A percentile compares a stretch with the other conserved stretches of the same genome.
Evolutionary conservation across 768 basidiomycete genomes (phyloP).

Genomic region (Cystobasidium onofrii): DNA sequence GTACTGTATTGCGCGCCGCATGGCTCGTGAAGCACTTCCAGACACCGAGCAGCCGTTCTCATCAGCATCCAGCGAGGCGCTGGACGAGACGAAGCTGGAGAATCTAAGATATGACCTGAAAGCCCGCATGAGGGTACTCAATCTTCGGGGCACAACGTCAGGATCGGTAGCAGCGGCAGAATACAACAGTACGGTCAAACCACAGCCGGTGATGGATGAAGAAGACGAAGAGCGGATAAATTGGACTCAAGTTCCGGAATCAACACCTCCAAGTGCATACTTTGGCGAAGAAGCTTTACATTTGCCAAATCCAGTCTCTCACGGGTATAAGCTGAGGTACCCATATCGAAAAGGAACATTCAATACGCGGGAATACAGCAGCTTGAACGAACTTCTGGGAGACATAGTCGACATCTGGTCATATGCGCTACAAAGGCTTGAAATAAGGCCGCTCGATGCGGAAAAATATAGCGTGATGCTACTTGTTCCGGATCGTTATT

Average conservation of each 20-base stretch:
- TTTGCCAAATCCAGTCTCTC: slow-evolving; percentile 59
- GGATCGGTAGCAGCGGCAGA: slow-evolving; percentile 43
- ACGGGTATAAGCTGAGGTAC: slow-evolving; percentile 68
- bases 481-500: slow-evolving; percentile 85
- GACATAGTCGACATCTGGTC: slow-evolving; percentile 68
- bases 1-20: slow-evolving; percentile 40
- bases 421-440: slow-evolving; percentile 56
- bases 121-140: slow-evolving; percentile 49
- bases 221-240: slow-evolving; percentile 76
- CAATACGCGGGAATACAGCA: slow-evolving; percentile 65
- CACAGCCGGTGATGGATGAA: slow-evolving; percentile 73
- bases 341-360: slow-evolving; percentile 74
- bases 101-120: slow-evolving; percentile 46
- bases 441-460: slow-evolving; percentile 53
- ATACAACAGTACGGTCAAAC: slow-evolving; percentile 74
- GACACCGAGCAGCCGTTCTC: background rate
- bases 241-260: slow-evolving; percentile 58
- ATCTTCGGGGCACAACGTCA: slow-evolving; percentile 55
- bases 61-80: slow-evolving; percentile 14
- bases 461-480: slow-evolving; percentile 83
- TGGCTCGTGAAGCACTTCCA: background rate
- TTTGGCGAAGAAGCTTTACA: slow-evolving; percentile 59
- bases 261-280: slow-evolving; percentile 48
- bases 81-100: slow-evolving; percentile 63
- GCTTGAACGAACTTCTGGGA: slow-evolving; percentile 58